phyloP scores from a whole-genome alignment of 352 stramenopile genomes.

The Globisporangium paddicum region DNA sequence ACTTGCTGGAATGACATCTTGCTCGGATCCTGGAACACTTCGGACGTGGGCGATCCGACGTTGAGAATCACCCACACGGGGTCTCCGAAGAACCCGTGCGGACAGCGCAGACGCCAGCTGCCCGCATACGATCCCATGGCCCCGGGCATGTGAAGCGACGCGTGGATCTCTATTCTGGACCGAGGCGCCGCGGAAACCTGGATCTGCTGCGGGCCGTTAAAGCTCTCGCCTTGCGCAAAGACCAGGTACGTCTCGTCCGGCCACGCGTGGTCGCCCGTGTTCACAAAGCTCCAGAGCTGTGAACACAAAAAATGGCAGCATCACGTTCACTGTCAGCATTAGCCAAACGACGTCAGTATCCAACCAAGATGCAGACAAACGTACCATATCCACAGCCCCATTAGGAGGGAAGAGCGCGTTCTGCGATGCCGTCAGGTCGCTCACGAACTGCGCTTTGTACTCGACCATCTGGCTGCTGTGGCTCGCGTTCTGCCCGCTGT shows the following conservation, averaged over 20 bases:
- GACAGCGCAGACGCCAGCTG: conserved; percentile 67
- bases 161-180: conserved; percentile 61
- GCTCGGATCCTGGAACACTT: conserved; percentile 16
- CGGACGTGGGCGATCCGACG: conserved; percentile 29
- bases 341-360: background rate
- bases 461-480: conserved; percentile 15
- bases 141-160: conserved; percentile 47
- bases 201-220: conserved; percentile 54
- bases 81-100: conserved; percentile 67
- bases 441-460: conserved; percentile 56
- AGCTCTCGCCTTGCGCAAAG: conserved; percentile 62
- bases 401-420: conserved; percentile 46
- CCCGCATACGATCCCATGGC: conserved; percentile 59
- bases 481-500: conserved; percentile 1
- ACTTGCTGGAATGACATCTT: conserved; percentile 14
- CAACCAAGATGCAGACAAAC: background rate
- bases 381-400: conserved; percentile 55
- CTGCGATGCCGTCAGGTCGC: conserved; percentile 57
- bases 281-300: conserved; percentile 79
- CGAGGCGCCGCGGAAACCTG: conserved; percentile 33
- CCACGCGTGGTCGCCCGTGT: conserved; percentile 51
- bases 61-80: conserved; percentile 76
- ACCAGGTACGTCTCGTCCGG: conserved; percentile 51
- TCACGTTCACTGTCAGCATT: background rate
- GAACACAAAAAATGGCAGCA: background rate